phyloP scores from a whole-genome alignment of 345 rosid genomes.

The Euclidium syriacum region DNA sequence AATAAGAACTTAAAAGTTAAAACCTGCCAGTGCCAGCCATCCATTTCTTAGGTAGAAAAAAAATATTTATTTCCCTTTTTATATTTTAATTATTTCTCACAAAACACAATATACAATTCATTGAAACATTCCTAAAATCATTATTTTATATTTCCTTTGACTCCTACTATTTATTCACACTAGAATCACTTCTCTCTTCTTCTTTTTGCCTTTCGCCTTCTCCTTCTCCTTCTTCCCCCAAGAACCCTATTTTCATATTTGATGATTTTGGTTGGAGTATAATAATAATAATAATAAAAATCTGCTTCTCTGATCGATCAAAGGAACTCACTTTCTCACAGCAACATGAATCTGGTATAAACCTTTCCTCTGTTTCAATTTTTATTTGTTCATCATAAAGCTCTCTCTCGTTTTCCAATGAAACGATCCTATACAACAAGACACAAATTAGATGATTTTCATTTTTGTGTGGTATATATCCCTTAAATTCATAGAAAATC shows the following conservation, averaged over 20 bases:
- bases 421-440: too few relatives aligned
- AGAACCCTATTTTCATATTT: conserved; percentile 12
- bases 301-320: conserved; percentile 8
- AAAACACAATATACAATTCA: conserved; percentile 15
- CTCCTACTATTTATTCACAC: conserved; percentile 27
- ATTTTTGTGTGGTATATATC: too few relatives aligned
- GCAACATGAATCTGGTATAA: conserved; percentile 31
- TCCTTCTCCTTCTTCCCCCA: conserved; percentile 17
- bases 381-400: too few relatives aligned
- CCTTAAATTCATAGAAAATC: not conserved
- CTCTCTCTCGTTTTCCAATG: too few relatives aligned
- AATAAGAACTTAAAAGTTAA: conserved; percentile 1
- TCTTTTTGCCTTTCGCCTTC: conserved; percentile 18
- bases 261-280: not conserved
- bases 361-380: conserved; percentile 4
- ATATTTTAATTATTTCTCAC: conserved; percentile 3
- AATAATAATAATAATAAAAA: too few relatives aligned
- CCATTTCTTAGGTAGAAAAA: conserved; percentile 17
- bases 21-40: conserved; percentile 15
- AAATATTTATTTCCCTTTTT: conserved; percentile 10
- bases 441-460: too few relatives aligned
- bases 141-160: conserved; percentile 2
- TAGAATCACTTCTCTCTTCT: conserved; percentile 14
- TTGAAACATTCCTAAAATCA: conserved; percentile 25
- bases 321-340: conserved; percentile 9